phyloP scores from a whole-genome alignment of 371 early-diverging fungal species.

The Sporodiniella umbellata region DNA sequence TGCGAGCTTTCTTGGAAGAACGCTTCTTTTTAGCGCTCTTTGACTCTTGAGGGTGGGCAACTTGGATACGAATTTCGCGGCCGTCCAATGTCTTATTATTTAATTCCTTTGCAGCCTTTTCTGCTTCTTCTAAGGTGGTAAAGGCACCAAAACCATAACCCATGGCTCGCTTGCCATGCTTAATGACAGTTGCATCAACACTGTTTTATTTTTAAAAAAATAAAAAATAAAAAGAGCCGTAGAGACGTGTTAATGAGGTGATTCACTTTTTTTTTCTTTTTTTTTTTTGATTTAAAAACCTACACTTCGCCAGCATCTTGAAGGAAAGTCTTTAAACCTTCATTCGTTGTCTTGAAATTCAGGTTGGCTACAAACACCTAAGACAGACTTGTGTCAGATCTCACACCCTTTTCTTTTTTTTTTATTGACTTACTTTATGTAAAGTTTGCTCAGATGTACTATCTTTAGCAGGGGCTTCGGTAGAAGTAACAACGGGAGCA shows the following conservation, averaged over 20 bases:
- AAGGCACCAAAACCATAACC: slow-evolving; percentile 93
- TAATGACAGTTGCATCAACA: slow-evolving; percentile 7
- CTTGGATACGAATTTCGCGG: slow-evolving; percentile 84
- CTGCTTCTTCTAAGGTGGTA: slow-evolving; percentile 67
- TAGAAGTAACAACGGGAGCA: background rate
- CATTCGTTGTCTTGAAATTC: slow-evolving; percentile 77
- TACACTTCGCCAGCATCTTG: slow-evolving; percentile 74
- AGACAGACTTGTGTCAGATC: background rate
- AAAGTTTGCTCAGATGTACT: slow-evolving; percentile 1
- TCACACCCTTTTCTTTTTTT: background rate
- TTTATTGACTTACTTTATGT: background rate
- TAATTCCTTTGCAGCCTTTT: slow-evolving; percentile 68
- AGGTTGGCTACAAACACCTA: slow-evolving; percentile 96
- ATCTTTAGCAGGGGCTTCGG: too few species aligned
- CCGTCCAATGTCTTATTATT: slow-evolving; percentile 77
- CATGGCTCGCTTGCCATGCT: slow-evolving; percentile 6
- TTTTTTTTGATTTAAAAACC: slow-evolving; percentile 22
- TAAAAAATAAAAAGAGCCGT: too few species aligned
- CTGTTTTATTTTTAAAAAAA: too few species aligned
- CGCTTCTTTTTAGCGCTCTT: background rate
- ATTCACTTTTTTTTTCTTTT: too few species aligned
- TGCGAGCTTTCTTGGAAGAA: slow-evolving; percentile 4
- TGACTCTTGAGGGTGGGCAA: slow-evolving; percentile 63
- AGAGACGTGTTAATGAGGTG: too few species aligned
- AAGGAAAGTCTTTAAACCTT: slow-evolving; percentile 75